Percentiles rank a stretch among this genome's conserved stretches.
Conservation (phyloP, 2,329 filamentous ascomycete species). For the Aspergillus niger region DNA sequence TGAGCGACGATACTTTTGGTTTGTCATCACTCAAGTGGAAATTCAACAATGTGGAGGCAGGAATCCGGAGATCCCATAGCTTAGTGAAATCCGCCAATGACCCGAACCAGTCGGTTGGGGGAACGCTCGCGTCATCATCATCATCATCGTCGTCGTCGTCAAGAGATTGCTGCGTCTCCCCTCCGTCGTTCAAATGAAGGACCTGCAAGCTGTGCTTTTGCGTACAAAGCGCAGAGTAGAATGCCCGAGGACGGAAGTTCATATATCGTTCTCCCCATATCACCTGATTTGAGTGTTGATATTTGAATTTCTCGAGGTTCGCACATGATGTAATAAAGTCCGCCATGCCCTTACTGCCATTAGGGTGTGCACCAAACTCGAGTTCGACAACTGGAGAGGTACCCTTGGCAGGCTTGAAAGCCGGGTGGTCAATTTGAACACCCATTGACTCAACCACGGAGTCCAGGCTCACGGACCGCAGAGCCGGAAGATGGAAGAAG, state of each 20-base stretch:
- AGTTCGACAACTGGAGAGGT: not conserved
- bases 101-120: conserved; percentile 6
- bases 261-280: not conserved
- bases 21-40: not conserved
- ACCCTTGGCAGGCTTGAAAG: not conserved
- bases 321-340: conserved; percentile 16
- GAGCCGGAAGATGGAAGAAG: conserved; percentile 7
- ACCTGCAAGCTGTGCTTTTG: conserved; percentile 17
- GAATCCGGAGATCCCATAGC: not conserved
- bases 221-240: conserved; percentile 9
- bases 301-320: conserved; percentile 18
- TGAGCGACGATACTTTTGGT: not conserved
- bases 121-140: not conserved
- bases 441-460: not conserved
- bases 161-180: not conserved
- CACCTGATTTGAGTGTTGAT: conserved; percentile 13
- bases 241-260: conserved; percentile 9
- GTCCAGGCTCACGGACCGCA: not conserved
- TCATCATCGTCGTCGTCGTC: not conserved
- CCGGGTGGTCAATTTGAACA: not conserved
- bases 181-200: conserved; percentile 11
- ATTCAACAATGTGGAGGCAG: not conserved
- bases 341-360: conserved; percentile 11
- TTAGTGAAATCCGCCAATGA: conserved; percentile 6
- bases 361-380: not conserved